Percentiles rank a stretch among this genome's conserved stretches.
Conservation (phyloP, 768 basidiomycete genomes). For the Tulasnella sp. region DNA sequence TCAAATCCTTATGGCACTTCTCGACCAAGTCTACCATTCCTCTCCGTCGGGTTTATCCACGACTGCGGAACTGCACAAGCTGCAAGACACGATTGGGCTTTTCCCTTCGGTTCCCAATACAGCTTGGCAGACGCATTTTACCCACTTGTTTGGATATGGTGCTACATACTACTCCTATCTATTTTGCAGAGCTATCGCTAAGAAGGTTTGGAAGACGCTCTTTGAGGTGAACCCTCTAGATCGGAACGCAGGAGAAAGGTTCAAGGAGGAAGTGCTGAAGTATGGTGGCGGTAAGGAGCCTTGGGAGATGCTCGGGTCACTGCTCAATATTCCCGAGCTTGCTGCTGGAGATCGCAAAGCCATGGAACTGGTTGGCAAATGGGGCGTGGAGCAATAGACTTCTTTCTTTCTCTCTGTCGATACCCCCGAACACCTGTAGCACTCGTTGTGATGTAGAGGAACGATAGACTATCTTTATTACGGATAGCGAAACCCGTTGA, state of each 20-base stretch:
- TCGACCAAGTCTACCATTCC: slow-evolving; percentile 92
- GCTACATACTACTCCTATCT: slow-evolving; percentile 98
- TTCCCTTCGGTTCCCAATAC: slow-evolving; percentile 82
- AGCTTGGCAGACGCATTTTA: slow-evolving; percentile 93
- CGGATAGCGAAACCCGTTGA: not conserved
- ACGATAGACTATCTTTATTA: slow-evolving; percentile 1
- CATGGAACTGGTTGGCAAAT: slow-evolving; percentile 86
- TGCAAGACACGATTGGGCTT: slow-evolving; percentile 67
- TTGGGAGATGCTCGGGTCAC: slow-evolving; percentile 81
- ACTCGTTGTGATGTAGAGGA: not conserved
- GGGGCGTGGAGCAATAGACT: slow-evolving; percentile 68
- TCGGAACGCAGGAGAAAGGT: slow-evolving; percentile 73
- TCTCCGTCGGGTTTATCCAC: slow-evolving; percentile 63
- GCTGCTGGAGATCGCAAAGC: slow-evolving; percentile 68
- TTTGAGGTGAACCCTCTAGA: slow-evolving; percentile 67
- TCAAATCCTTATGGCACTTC: slow-evolving; percentile 80
- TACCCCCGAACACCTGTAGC: not conserved
- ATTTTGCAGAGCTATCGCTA: slow-evolving; percentile 93
- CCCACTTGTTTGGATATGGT: slow-evolving; percentile 92
- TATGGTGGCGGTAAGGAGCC: slow-evolving; percentile 90
- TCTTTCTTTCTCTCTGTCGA: not conserved
- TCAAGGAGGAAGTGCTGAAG: slow-evolving; percentile 67
- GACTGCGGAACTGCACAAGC: slow-evolving; percentile 56
- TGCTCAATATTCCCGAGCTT: slow-evolving; percentile 65
- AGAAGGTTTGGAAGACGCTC: slow-evolving; percentile 77